Percentiles rank a stretch among this genome's conserved stretches.
phyloP scores from a whole-genome alignment of 2,329 filamentous ascomycete genomes.

The Penicillium nordicum region DNA sequence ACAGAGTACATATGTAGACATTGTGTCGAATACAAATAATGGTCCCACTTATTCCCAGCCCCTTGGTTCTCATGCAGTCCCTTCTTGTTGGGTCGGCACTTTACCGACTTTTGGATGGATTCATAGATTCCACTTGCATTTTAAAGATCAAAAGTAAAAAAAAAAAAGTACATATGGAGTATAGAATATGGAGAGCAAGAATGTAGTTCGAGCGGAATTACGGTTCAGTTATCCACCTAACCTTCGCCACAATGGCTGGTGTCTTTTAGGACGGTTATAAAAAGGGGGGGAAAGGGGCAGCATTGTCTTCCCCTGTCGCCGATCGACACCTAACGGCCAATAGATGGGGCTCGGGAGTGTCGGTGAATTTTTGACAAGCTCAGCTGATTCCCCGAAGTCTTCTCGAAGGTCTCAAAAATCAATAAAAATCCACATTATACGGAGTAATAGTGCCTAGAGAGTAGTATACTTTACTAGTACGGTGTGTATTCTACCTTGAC shows the following conservation, averaged over 20 bases:
- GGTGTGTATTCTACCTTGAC: conserved; percentile 8
- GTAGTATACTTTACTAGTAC: conserved; percentile 1
- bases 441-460: not conserved
- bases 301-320: conserved; percentile 7
- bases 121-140: conserved; percentile 8
- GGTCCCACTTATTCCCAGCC: conserved; percentile 23
- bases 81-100: conserved; percentile 24
- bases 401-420: conserved; percentile 19
- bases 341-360: conserved; percentile 19
- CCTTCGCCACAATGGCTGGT: conserved; percentile 1
- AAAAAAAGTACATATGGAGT: not conserved
- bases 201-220: not conserved
- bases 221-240: not conserved
- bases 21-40: conserved; percentile 15
- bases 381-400: conserved; percentile 22
- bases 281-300: conserved; percentile 1
- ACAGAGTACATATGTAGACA: not conserved
- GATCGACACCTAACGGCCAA: conserved; percentile 20
- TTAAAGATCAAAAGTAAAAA: not conserved
- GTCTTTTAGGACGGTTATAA: not conserved
- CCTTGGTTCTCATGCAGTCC: conserved; percentile 21
- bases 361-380: conserved; percentile 27
- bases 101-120: conserved; percentile 24
- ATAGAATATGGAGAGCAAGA: not conserved
- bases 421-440: not conserved